Conservation (phyloP, 192 early-diverging fungal species). For the Rhizophagus prolifer region DNA sequence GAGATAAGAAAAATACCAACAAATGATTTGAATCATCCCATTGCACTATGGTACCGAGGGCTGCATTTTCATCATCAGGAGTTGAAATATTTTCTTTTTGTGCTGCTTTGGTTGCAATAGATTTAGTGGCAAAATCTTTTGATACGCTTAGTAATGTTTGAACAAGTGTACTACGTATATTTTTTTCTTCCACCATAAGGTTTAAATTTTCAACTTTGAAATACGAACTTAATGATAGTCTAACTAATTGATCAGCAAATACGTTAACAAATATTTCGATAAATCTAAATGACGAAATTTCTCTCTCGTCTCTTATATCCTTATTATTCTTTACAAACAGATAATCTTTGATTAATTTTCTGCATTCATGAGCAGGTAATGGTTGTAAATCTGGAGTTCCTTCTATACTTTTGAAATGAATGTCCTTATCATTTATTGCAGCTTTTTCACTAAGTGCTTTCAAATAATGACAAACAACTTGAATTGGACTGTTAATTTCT, state of each 20-base stretch:
- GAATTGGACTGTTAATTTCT: slow-evolving; percentile 16
- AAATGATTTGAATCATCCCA: slow-evolving; percentile 33
- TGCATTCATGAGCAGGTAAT: background rate
- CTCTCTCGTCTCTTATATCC: background rate
- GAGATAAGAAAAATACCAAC: slow-evolving; percentile 30
- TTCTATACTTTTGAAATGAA: background rate
- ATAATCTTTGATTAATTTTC: slow-evolving; percentile 20
- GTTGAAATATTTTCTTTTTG: background rate
- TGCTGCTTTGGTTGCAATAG: background rate
- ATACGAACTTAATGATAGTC: slow-evolving; percentile 26
- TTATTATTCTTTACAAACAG: slow-evolving; percentile 13
- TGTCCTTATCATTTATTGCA: slow-evolving; percentile 2
- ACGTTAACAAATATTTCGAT: slow-evolving; percentile 32
- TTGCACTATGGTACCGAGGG: background rate
- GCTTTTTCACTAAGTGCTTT: background rate
- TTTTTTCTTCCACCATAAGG: slow-evolving; percentile 11
- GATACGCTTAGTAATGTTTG: slow-evolving; percentile 22
- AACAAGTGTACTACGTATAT: slow-evolving; percentile 20
- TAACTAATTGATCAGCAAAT: slow-evolving; percentile 32
- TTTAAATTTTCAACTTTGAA: slow-evolving; percentile 28
- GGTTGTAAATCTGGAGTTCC: background rate
- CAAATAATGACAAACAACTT: slow-evolving; percentile 13
- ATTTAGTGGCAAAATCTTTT: slow-evolving; percentile 28
- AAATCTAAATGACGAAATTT: slow-evolving; percentile 26
- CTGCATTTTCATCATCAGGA: background rate